A percentile compares a stretch with the other conserved stretches of the same genome.
phyloP scores from a whole-genome alignment of 2,329 filamentous ascomycete genomes.

The Bipolaris gigantea region DNA sequence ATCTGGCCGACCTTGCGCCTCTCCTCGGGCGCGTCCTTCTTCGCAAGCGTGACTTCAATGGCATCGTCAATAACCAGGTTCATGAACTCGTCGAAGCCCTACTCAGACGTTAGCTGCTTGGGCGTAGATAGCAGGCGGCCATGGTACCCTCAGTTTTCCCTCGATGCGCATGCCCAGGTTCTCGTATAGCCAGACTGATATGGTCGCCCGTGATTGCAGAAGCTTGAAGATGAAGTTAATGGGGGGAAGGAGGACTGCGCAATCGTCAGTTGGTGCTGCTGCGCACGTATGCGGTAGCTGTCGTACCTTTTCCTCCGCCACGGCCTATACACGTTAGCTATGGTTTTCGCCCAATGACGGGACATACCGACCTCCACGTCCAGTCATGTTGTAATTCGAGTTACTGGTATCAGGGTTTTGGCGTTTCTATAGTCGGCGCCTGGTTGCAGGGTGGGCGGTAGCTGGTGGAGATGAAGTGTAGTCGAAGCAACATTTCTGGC shows the following conservation, averaged over 20 bases:
- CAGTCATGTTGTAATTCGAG: constrained; percentile 29
- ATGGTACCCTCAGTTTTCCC: constrained; percentile 87
- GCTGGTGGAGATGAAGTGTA: constrained; percentile 20
- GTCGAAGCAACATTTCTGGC: constrained; percentile 29
- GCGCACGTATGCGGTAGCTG: constrained; percentile 10
- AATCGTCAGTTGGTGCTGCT: constrained; percentile 15
- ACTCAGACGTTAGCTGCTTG: constrained; percentile 19
- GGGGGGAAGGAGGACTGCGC: constrained; percentile 66
- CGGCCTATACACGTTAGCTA: constrained; percentile 52
- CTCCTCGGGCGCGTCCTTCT: constrained; percentile 76
- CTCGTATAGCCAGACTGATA: constrained; percentile 96
- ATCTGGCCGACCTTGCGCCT: constrained; percentile 81
- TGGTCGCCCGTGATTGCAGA: constrained; percentile 77
- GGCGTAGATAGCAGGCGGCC: neutral
- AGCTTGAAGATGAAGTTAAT: constrained; percentile 96
- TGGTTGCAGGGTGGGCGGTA: constrained; percentile 14
- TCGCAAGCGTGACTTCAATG: constrained; percentile 83
- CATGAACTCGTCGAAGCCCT: constrained; percentile 99
- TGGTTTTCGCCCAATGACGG: neutral
- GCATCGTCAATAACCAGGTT: constrained; percentile 96
- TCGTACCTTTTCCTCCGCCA: constrained; percentile 52
- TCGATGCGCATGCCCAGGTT: constrained; percentile 93
- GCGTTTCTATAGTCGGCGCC: constrained; percentile 6
- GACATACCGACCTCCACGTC: constrained; percentile 37
- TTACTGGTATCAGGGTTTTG: constrained; percentile 4